A percentile compares a stretch with the other conserved stretches of the same genome.
Evolutionary conservation across 1,284 basidiomycete species (phyloP).

Genomic region (Boletus hoseneyae): DNA sequence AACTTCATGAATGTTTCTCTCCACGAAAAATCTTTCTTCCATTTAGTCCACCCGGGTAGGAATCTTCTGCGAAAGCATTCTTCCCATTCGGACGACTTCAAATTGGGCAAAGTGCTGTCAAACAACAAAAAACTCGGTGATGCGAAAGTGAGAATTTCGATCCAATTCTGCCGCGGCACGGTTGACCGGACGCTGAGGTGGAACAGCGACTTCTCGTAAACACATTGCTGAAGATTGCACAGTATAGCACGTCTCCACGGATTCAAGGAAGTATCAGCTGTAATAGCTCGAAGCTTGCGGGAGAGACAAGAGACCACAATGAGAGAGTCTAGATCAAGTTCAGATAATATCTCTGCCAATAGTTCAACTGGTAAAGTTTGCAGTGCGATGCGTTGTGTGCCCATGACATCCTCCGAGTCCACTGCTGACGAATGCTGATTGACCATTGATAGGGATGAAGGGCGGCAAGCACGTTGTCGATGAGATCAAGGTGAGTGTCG

Average conservation of each 20-base stretch:
- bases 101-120: slow-evolving; percentile 61
- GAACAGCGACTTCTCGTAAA: slow-evolving; percentile 50
- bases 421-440: not conserved
- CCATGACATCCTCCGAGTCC: not conserved
- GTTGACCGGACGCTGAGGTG: slow-evolving; percentile 56
- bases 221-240: slow-evolving; percentile 44
- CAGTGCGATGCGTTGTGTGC: slow-evolving; percentile 22
- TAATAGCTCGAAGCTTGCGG: slow-evolving; percentile 49
- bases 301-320: slow-evolving; percentile 57
- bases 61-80: slow-evolving; percentile 67
- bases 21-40: slow-evolving; percentile 62
- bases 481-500: not conserved
- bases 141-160: slow-evolving; percentile 63
- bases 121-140: slow-evolving; percentile 59
- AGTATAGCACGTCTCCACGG: slow-evolving; percentile 70
- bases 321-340: slow-evolving; percentile 61
- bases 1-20: slow-evolving; percentile 62
- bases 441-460: slow-evolving; percentile 1
- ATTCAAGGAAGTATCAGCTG: slow-evolving; percentile 61
- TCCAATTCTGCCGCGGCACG: slow-evolving; percentile 72
- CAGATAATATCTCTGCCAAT: slow-evolving; percentile 64
- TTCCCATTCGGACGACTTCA: slow-evolving; percentile 63
- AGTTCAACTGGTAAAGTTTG: slow-evolving; percentile 69
- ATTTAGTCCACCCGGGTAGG: slow-evolving; percentile 66
- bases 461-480: not conserved